Evolutionary conservation across 139 green algal genomes (phyloP).

Genomic region (Coelastrella sp.): DNA sequence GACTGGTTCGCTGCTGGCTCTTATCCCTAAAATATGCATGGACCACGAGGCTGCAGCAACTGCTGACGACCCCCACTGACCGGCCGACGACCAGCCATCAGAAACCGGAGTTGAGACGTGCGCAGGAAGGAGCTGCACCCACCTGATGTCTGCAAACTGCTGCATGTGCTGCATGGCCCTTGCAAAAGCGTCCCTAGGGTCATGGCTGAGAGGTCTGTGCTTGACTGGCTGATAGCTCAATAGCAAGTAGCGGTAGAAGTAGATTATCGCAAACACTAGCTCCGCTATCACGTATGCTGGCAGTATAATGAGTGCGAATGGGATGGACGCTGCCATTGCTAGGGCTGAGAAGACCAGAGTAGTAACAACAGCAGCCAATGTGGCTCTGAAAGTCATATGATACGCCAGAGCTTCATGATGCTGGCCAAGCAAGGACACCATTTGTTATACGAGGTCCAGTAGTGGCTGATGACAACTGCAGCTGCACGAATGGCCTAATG

Average conservation of each 20-base stretch:
- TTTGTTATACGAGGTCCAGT: not conserved
- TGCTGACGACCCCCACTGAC: no score
- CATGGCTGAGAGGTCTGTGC: constrained; percentile 38
- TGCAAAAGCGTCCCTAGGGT: not conserved
- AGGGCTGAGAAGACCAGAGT: not conserved
- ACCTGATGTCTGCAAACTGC: constrained; percentile 18
- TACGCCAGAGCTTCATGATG: not conserved
- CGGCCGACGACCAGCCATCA: no score
- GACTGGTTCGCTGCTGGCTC: no score
- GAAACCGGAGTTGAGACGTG: no score
- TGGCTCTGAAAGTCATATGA: not conserved
- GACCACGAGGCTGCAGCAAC: not conserved
- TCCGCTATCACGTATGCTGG: constrained; percentile 23
- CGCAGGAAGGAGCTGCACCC: no score
- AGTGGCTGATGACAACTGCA: no score
- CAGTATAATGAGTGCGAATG: not conserved
- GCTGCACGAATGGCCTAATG: no score
- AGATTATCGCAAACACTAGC: constrained; percentile 30
- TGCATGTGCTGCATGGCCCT: constrained; percentile 28
- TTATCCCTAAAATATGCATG: not conserved
- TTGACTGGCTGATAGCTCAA: constrained; percentile 39
- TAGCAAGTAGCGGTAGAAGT: constrained; percentile 7
- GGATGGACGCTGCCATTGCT: constrained; percentile 1
- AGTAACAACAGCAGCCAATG: not conserved
- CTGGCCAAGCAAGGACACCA: not conserved